Conservation (phyloP, 2,329 filamentous ascomycete genomes). For the Xylaria multiplex region DNA sequence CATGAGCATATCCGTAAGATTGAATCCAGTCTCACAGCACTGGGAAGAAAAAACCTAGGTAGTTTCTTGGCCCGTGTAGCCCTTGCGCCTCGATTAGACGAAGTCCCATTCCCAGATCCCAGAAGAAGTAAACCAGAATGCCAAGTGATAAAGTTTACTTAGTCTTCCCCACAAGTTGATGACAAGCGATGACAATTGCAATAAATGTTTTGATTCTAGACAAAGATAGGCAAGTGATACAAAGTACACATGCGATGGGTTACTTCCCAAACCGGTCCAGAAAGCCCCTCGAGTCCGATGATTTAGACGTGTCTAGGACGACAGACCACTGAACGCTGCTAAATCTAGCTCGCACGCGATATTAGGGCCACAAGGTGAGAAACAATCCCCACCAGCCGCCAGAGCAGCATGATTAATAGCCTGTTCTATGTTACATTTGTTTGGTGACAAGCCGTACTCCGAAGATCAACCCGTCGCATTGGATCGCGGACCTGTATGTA, state of each 20-base stretch:
- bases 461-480: constrained; percentile 9
- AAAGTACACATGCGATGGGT: constrained; percentile 9
- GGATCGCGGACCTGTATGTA: constrained; percentile 19
- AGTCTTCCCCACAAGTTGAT: constrained; percentile 17
- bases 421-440: not conserved
- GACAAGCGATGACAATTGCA: constrained; percentile 13
- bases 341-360: constrained; percentile 3
- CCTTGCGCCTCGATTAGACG: constrained; percentile 25
- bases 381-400: not conserved
- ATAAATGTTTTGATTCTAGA: not conserved
- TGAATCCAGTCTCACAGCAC: not conserved
- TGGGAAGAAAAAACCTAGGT: not conserved
- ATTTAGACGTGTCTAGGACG: constrained; percentile 1
- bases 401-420: constrained; percentile 4
- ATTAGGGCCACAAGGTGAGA: constrained; percentile 5
- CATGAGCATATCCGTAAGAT: constrained; percentile 1
- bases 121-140: constrained; percentile 13
- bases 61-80: constrained; percentile 13
- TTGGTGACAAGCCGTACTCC: constrained; percentile 2
- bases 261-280: constrained; percentile 20
- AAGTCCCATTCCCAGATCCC: constrained; percentile 15
- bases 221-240: constrained; percentile 19
- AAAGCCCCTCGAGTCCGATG: not conserved
- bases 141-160: constrained; percentile 18
- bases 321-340: not conserved